Evolutionary conservation across 345 rosid genomes (phyloP).

Genomic region (Sisymbrium altissimum): DNA sequence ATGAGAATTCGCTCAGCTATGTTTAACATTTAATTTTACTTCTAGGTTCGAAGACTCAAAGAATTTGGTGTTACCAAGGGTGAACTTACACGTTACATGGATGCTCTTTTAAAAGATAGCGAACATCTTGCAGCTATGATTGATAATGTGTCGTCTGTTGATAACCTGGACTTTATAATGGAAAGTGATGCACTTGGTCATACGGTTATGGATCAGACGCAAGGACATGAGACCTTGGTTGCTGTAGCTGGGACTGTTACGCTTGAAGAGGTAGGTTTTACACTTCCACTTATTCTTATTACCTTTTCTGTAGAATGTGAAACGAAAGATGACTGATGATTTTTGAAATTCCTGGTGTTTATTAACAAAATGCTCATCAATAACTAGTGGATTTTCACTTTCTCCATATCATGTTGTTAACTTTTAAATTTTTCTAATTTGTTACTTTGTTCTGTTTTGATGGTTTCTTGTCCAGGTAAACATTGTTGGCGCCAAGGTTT

Average conservation of each 20-base stretch:
- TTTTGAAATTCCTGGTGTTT: background rate
- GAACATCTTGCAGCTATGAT: constrained; percentile 98
- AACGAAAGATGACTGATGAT: background rate
- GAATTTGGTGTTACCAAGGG: constrained; percentile 99
- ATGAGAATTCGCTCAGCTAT: constrained; percentile 8
- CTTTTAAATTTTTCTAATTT: background rate
- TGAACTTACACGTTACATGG: constrained; percentile 96
- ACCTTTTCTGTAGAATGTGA: background rate
- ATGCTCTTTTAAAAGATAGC: constrained; percentile 93
- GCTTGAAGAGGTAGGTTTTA: constrained; percentile 75
- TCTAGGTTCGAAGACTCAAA: constrained; percentile 93
- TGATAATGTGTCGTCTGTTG: constrained; percentile 97
- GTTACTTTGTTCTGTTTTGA: constrained; percentile 5
- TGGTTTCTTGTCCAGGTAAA: constrained; percentile 59
- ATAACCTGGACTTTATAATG: constrained; percentile 96
- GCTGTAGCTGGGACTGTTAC: constrained; percentile 86
- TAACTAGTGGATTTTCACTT: constrained; percentile 1
- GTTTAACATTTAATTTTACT: constrained; percentile 22
- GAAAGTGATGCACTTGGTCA: constrained; percentile 98
- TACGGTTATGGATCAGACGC: constrained; percentile 94
- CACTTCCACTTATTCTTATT: background rate
- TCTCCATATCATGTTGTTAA: background rate
- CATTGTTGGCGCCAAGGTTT: constrained; percentile 80
- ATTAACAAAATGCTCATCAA: background rate
- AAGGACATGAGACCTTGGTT: constrained; percentile 91